Base-by-base conservation (phyloP, 148 eudicot genomes). In the Polygonum aviculare region DNA sequence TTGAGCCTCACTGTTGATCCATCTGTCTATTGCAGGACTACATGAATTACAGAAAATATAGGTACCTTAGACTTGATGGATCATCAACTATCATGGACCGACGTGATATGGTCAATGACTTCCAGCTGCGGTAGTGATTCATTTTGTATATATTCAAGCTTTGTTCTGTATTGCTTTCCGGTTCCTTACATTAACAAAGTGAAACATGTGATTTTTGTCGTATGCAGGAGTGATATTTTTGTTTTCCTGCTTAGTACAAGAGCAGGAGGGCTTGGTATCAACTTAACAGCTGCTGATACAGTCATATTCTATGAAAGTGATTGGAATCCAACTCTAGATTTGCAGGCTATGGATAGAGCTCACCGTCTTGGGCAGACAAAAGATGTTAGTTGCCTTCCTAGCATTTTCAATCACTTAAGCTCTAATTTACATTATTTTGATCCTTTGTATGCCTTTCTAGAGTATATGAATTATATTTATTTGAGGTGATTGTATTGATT, bases 291-390 rank as follows among this genome's bases (percentile, higher is more conserved):
- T 83, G 98, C 97, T 55, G 98, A 92, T 84, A 95, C 98, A 50
- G 98, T 95, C 73, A 95, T 95, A 81, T 95, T 95, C 76, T 95
- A 95, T 73, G 98, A 95, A 85, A 95, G 97, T 83, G 99, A 95
- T 80, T 95, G 99, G 99, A 95, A 95, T 81, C 99, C 99, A 52
- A 92, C 97, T 18, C 80, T 93, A 84, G 99, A 95, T 88, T 84
- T 95, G 83, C 99, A 95, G 74, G 99, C 99, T 41, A 95, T 95
- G 99, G 99, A 92, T 77, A 88, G 99, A 81, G 99, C 99, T 76
- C 99, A 95, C 83, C 97, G 99, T 67, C 84, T 95, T 81, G 98
- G 99, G 76, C 99, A 95, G 86, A 95, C 99, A 50, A 95, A 95
- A 78, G 97, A 93, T 84, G 99, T 93, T 59, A 88, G 97, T 89